Evolutionary conservation across 345 rosid species (phyloP).

Genomic region (Gossypium anomalum): DNA sequence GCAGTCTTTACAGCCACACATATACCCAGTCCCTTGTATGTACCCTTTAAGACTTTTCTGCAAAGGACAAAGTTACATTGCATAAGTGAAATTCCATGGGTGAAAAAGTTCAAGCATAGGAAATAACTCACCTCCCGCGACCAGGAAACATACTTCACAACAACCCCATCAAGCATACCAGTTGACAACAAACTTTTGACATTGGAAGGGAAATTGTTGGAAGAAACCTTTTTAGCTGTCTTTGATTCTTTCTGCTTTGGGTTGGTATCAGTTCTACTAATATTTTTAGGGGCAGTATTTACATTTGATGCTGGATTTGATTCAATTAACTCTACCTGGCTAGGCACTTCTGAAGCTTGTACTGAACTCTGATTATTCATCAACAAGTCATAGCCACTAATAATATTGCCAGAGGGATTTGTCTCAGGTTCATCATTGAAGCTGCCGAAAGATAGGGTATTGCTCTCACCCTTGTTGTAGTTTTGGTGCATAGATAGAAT

Average conservation of each 20-base stretch:
- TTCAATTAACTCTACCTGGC: slow-evolving; percentile 25
- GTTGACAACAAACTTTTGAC: slow-evolving; percentile 66
- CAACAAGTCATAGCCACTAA: slow-evolving; percentile 34
- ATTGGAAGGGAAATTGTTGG: slow-evolving; percentile 62
- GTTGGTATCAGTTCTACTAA: slow-evolving; percentile 22
- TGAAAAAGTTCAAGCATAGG: background rate
- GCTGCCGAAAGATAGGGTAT: slow-evolving; percentile 39
- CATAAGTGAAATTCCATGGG: background rate
- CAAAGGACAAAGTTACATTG: slow-evolving; percentile 2
- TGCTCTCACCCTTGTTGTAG: slow-evolving; percentile 34
- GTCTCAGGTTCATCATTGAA: slow-evolving; percentile 38
- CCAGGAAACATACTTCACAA: slow-evolving; percentile 66
- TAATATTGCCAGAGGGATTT: slow-evolving; percentile 33
- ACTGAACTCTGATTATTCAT: slow-evolving; percentile 30
- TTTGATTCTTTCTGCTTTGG: slow-evolving; percentile 40
- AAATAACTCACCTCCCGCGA: slow-evolving; percentile 49
- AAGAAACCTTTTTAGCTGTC: slow-evolving; percentile 37
- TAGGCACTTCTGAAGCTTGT: slow-evolving; percentile 32
- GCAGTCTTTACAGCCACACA: slow-evolving; percentile 58
- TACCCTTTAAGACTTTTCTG: slow-evolving; percentile 48
- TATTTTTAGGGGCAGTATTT: slow-evolving; percentile 22
- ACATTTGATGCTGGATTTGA: slow-evolving; percentile 24
- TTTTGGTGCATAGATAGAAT: slow-evolving; percentile 38
- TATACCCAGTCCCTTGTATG: slow-evolving; percentile 52
- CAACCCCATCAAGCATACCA: slow-evolving; percentile 65